A percentile compares a stretch with the other conserved stretches of the same genome.
Evolutionary conservation across 345 rosid genomes (phyloP).

Genomic region (Arabis hirsuta): DNA sequence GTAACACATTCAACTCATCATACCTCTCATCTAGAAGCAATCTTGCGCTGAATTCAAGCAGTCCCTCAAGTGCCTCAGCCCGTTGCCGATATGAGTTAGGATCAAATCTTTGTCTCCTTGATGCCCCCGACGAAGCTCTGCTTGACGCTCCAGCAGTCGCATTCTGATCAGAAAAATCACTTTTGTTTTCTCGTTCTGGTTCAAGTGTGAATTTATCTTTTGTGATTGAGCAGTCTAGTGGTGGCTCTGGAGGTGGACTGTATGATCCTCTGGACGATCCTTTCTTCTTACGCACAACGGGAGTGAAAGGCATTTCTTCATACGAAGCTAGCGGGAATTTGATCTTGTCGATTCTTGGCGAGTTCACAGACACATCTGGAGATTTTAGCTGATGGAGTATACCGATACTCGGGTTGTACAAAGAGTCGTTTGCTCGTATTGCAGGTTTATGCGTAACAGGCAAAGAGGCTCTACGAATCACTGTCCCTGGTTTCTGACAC

Average conservation of each 20-base stretch:
- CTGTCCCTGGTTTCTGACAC: slow-evolving; percentile 44
- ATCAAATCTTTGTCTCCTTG: slow-evolving; percentile 68
- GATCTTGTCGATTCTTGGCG: slow-evolving; percentile 92
- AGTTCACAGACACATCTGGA: slow-evolving; percentile 94
- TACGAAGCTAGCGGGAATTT: slow-evolving; percentile 93
- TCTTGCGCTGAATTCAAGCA: slow-evolving; percentile 96
- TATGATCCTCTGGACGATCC: slow-evolving; percentile 65
- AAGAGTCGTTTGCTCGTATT: slow-evolving; percentile 42
- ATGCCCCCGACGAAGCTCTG: slow-evolving; percentile 73
- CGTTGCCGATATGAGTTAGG: slow-evolving; percentile 87
- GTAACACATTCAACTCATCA: slow-evolving; percentile 85
- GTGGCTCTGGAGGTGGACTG: slow-evolving; percentile 63
- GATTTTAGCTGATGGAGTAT: slow-evolving; percentile 67
- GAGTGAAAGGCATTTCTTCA: slow-evolving; percentile 71
- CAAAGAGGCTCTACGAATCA: slow-evolving; percentile 77
- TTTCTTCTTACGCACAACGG: slow-evolving; percentile 48
- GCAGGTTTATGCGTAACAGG: slow-evolving; percentile 56
- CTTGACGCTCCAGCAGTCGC: slow-evolving; percentile 95
- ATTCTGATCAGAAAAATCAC: slow-evolving; percentile 81
- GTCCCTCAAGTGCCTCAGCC: slow-evolving; percentile 95
- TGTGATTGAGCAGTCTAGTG: slow-evolving; percentile 67
- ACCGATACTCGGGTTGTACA: slow-evolving; percentile 49
- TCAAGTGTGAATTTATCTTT: slow-evolving; percentile 95
- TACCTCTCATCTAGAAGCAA: slow-evolving; percentile 88
- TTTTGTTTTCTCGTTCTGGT: slow-evolving; percentile 62